A percentile compares a stretch with the other conserved stretches of the same genome.
phyloP scores from a whole-genome alignment of 257 asterid species.

The Nicotiana undulata region DNA sequence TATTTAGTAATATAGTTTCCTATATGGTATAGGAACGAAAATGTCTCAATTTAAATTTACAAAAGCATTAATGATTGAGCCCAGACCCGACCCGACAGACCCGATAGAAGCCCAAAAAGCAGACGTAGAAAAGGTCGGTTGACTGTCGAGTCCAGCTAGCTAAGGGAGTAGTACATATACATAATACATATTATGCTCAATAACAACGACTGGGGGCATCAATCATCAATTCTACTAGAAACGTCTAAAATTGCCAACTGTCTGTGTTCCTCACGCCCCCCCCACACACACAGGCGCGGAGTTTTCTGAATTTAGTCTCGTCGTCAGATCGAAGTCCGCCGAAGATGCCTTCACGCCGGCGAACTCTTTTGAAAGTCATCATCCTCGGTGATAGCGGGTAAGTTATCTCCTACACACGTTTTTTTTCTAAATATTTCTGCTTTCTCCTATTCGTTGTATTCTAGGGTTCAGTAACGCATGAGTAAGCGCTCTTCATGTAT shows the following conservation, averaged over 20 bases:
- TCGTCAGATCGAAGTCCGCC: slow-evolving; percentile 9
- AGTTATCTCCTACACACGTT: slow-evolving; percentile 1
- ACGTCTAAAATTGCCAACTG: slow-evolving; percentile 9
- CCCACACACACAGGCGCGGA: not conserved
- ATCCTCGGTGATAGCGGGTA: slow-evolving; percentile 99
- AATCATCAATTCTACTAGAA: not conserved
- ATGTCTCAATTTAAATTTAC: not conserved
- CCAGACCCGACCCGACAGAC: not conserved
- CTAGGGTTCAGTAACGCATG: not conserved
- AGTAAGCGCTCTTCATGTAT: not conserved
- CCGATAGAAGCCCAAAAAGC: not conserved
- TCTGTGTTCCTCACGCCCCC: not conserved
- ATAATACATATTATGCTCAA: not conserved
- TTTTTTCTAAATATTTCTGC: not conserved
- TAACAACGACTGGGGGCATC: not conserved
- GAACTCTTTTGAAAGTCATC: slow-evolving; percentile 97
- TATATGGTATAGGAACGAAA: too few species aligned
- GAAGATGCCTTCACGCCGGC: slow-evolving; percentile 85
- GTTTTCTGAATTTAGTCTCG: slow-evolving; percentile 7
- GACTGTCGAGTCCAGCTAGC: not conserved
- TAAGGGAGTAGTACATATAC: not conserved
- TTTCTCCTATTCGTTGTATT: not conserved
- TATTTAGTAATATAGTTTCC: too few species aligned
- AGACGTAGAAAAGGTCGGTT: not conserved
- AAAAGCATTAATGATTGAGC: not conserved